Evolutionary conservation across 192 early-diverging fungal genomes (phyloP), one percentile per base, ranked within the genome.

Genomic region (Diversispora eburnea): DNA sequence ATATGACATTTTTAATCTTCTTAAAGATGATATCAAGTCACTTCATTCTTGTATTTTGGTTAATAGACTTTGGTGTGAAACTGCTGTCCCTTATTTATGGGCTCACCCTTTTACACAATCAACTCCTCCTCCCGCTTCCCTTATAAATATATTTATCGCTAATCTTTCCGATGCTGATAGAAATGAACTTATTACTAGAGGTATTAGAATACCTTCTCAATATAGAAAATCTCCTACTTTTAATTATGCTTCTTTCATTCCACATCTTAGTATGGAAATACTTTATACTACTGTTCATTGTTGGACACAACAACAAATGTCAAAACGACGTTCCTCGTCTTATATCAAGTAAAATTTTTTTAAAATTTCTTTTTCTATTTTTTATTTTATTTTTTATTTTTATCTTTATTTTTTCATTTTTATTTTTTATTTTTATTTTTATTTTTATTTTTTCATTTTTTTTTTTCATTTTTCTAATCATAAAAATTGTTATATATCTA

Each of bases 31-130:
- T 20, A 52, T 20, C 17, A 52, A 69, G 8, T 45, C 67, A 5
- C 51, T 69, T 1, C 54, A 69, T 56, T 69, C 67, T 25, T 69
- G 67, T 55, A 42, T 69, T 55, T 22, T 69, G 15, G 67, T 69
- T 56, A 69, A 69, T 54, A 69, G 67, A 17, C 67, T 69, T 39
- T 69, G 67, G 67, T 69, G 67, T 25, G 67, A 69, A 43, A 69
- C 33, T 41, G 51, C 67, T 6, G 39, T 69, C 8, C 51, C 48
- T 45, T 69, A 52, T 52, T 69, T 69, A 39, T 69, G 67, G 67
- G 39, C 48, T 19, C 13, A 69, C 0, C 49, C 51, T 20, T 69
- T 69, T 43, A 25, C 17, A 56, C 4, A n/a, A 17, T 47, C 42
- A 8, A 47, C 63, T 12, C 51, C 51, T 9, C 67, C 52, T 7